Evolutionary conservation across 2,329 filamentous ascomycete species (phyloP).

Genomic region (Botryosphaeria dothidea): DNA sequence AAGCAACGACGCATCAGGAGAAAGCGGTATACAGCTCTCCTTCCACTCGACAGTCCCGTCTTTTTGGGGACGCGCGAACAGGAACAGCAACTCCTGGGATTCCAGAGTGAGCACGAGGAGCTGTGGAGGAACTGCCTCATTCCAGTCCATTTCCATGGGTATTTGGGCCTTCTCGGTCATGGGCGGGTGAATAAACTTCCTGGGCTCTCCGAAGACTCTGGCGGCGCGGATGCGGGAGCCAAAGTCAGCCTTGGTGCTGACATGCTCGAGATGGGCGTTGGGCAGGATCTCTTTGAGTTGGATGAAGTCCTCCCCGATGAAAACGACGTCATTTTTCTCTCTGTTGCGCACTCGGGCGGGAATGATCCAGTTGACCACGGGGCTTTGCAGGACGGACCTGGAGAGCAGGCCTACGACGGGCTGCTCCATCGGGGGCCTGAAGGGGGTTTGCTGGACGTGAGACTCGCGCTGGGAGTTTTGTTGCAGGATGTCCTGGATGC

Average conservation of each 20-base stretch:
- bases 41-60: constrained; percentile 60
- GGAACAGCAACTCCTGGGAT: constrained; percentile 71
- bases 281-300: constrained; percentile 74
- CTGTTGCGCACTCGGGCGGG: constrained; percentile 74
- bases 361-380: constrained; percentile 73
- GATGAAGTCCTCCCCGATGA: constrained; percentile 80
- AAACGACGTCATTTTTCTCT: constrained; percentile 76
- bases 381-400: constrained; percentile 74
- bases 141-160: constrained; percentile 33
- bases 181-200: constrained; percentile 18
- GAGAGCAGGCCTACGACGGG: constrained; percentile 73
- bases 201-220: constrained; percentile 64
- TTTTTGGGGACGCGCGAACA: constrained; percentile 60
- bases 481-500: constrained; percentile 45
- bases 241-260: constrained; percentile 80
- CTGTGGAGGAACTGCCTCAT: constrained; percentile 66
- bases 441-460: constrained; percentile 28
- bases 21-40: constrained; percentile 59
- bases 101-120: constrained; percentile 76
- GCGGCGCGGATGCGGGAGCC: constrained; percentile 77
- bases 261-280: constrained; percentile 68
- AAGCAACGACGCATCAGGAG: constrained; percentile 55
- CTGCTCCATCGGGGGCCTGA: constrained; percentile 29
- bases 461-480: constrained; percentile 22
- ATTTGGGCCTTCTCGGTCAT: constrained; percentile 20